phyloP scores from a whole-genome alignment of 2,329 filamentous ascomycete genomes.

The Hypoxylon sp. region DNA sequence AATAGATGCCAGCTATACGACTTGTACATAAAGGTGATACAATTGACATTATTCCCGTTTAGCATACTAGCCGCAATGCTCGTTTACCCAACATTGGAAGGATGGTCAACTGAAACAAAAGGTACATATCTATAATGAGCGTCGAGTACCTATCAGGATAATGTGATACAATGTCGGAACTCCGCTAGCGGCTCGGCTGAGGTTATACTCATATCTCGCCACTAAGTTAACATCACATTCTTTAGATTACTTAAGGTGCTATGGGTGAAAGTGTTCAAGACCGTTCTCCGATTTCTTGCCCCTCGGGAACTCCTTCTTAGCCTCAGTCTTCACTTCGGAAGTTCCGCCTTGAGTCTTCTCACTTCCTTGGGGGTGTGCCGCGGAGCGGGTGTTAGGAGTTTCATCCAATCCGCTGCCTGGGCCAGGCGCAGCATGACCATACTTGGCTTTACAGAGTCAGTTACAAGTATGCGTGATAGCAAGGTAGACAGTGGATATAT shows the following conservation, averaged over 20 bases:
- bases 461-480: not conserved
- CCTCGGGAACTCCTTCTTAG: slow-evolving; percentile 1
- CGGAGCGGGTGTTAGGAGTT: slow-evolving; percentile 7
- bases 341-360: slow-evolving; percentile 7
- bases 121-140: not conserved
- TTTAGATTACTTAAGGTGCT: not conserved
- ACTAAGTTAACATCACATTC: not conserved
- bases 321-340: slow-evolving; percentile 7
- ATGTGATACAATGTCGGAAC: not conserved
- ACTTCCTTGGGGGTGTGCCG: slow-evolving; percentile 7
- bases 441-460: slow-evolving; percentile 23
- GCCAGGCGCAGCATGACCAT: slow-evolving; percentile 8
- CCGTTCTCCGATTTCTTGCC: slow-evolving; percentile 12
- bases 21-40: slow-evolving; percentile 54
- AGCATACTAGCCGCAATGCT: slow-evolving; percentile 6
- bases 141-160: not conserved
- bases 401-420: slow-evolving; percentile 24
- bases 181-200: not conserved
- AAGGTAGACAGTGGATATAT: not conserved
- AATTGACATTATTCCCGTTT: slow-evolving; percentile 43
- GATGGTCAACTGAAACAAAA: not conserved
- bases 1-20: slow-evolving; percentile 66
- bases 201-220: not conserved
- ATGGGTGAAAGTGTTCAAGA: slow-evolving; percentile 22
- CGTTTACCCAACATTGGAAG: not conserved